Percentiles rank a stretch among this genome's conserved stretches.
Evolutionary conservation across 2,329 filamentous ascomycete genomes (phyloP).

Genomic region (Fusarium robinianum): DNA sequence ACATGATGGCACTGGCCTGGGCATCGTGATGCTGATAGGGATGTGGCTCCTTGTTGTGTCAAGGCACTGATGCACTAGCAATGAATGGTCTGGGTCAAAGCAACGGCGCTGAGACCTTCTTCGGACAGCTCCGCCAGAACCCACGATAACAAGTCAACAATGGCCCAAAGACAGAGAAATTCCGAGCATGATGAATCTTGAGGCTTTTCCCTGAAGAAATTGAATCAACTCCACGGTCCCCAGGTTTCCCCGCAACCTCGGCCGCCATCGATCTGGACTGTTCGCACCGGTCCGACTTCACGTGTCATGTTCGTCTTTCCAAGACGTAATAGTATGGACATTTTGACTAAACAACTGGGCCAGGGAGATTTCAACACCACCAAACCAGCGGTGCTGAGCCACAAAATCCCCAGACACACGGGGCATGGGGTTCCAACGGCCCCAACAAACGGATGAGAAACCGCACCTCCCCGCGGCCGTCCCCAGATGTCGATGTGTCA

Average conservation of each 20-base stretch:
- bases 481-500: slow-evolving; percentile 26
- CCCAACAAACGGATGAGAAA: slow-evolving; percentile 19
- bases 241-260: slow-evolving; percentile 38
- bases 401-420: slow-evolving; percentile 30
- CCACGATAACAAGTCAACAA: too few relatives aligned
- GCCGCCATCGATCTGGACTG: slow-evolving; percentile 12
- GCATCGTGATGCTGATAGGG: slow-evolving; percentile 5
- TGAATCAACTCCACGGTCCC: slow-evolving; percentile 27
- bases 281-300: slow-evolving; percentile 24
- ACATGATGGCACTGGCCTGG: too few relatives aligned
- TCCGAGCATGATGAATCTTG: slow-evolving; percentile 8
- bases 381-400: slow-evolving; percentile 22
- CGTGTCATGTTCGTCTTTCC: slow-evolving; percentile 24
- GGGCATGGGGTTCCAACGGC: slow-evolving; percentile 24
- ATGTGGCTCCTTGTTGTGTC: slow-evolving; percentile 2
- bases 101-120: too few relatives aligned
- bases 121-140: too few relatives aligned
- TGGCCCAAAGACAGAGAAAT: too few relatives aligned
- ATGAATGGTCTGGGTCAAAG: too few relatives aligned
- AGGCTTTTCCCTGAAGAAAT: slow-evolving; percentile 11
- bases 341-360: slow-evolving; percentile 33
- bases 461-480: slow-evolving; percentile 28
- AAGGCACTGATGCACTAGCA: too few relatives aligned
- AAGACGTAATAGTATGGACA: slow-evolving; percentile 34
- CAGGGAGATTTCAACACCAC: slow-evolving; percentile 19